Conservation (phyloP, 2,329 filamentous ascomycete genomes). For the Curvularia verruculosa region DNA sequence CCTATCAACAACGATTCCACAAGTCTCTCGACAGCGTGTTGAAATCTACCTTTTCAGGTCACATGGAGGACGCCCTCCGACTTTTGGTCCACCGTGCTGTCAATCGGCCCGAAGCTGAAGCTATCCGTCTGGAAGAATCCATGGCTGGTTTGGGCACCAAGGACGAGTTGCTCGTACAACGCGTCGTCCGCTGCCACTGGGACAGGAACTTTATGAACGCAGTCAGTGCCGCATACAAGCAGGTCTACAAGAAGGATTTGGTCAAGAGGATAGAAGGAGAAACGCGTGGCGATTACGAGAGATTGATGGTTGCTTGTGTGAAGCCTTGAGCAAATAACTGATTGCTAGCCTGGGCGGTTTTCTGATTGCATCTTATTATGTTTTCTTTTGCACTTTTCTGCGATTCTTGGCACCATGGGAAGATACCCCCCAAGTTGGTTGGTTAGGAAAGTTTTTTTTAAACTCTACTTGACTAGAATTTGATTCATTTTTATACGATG, state of each 20-base stretch:
- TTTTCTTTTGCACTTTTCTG: not conserved
- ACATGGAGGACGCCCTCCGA: constrained; percentile 86
- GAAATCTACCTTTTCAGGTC: constrained; percentile 82
- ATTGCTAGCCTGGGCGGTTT: not conserved
- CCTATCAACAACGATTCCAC: constrained; percentile 76
- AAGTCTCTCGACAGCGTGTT: constrained; percentile 74
- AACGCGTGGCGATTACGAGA: constrained; percentile 83
- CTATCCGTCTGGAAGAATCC: constrained; percentile 77
- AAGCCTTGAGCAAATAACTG: constrained; percentile 29
- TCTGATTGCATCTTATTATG: constrained; percentile 2
- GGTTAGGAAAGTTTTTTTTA: not conserved
- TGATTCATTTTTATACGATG: not conserved
- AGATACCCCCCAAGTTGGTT: not conserved
- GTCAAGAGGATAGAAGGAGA: constrained; percentile 75
- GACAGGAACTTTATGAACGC: constrained; percentile 74
- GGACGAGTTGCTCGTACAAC: constrained; percentile 75
- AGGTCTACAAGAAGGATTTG: constrained; percentile 71
- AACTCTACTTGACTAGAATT: not conserved
- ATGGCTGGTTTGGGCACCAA: constrained; percentile 91
- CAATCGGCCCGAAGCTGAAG: constrained; percentile 85
- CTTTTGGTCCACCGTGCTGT: constrained; percentile 77
- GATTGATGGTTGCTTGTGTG: constrained; percentile 71
- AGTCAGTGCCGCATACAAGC: constrained; percentile 78
- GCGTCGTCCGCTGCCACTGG: constrained; percentile 86
- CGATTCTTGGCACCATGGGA: not conserved